Evolutionary conservation across 305 asterid species (phyloP), one percentile per base, ranked within the genome.

Genomic region (Fraxinus greggii): DNA sequence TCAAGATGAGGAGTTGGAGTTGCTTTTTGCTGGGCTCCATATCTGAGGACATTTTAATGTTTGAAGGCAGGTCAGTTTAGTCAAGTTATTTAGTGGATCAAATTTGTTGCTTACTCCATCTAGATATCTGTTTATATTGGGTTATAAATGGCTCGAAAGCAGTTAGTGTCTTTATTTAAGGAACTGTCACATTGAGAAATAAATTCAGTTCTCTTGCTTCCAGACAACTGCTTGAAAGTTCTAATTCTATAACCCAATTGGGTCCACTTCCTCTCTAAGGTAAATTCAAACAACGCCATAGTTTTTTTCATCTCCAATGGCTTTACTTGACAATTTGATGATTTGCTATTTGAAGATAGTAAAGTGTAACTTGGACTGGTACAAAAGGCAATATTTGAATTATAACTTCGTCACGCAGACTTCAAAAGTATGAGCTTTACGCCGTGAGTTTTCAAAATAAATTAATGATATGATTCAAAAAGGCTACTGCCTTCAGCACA

Each of bases 21-120:
- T 85, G 77, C 85, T 89, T 17, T 89, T 89, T 83, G 85, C 89
- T n/a, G 87, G 88, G 80, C 89, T 89, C 19, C 85, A 85, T 51
- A 75, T 86, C 45, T 88, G 86, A 83, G 74, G 28, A 36, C 51
- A 13, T 72, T 31, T 72, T 72, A 36, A 29, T 72, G 38, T 33
- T 82, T 31, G 33, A 32, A 73, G 48, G 63, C 70, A 42, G 54
- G 78, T 80, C 31, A 70, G 36, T 65, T 19, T 17, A 56, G 26
- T 54, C 10, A 54, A 54, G 63, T 54, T 54, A 54, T 56, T 56
- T 56, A 56, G 26, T 56, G 67, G 26, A 19, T 56, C 26, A 56
- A 56, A 61, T 61, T 61, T 21, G 32, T 61, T 2, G 72, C 32
- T 61, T 2, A 56, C 67, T n/a, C 10, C 72, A 56, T 56, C 67